Percentiles rank a stretch among this genome's conserved stretches.
These are phyloP conservation scores for Globisporangium radiosum DNA, from an alignment of 352 stramenopile genomes.

Conservation along the genomic window DNA sequence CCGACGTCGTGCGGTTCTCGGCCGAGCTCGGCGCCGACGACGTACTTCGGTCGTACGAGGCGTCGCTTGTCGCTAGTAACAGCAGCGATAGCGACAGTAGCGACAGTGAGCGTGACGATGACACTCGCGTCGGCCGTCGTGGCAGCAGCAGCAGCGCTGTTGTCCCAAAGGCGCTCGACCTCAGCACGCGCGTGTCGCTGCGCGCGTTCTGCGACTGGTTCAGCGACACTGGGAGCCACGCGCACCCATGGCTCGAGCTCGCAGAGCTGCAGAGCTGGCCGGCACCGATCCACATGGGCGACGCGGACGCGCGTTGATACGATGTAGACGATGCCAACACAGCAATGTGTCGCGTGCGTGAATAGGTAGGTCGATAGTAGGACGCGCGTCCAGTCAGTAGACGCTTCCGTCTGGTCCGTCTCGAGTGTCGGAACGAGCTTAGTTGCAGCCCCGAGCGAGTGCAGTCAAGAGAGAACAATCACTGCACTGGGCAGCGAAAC, in stretches of 20 bases:
- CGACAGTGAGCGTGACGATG: slow-evolving; percentile 15
- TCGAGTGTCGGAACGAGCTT: too few species aligned
- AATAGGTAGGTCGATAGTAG: too few species aligned
- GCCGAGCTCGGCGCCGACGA: slow-evolving; percentile 58
- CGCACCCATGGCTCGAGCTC: slow-evolving; percentile 76
- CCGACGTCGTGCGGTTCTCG: slow-evolving; percentile 64
- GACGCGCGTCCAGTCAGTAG: too few species aligned
- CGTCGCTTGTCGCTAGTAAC: slow-evolving; percentile 7
- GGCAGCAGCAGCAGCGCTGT: not conserved
- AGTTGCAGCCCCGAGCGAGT: too few species aligned
- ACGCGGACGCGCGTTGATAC: slow-evolving; percentile 3
- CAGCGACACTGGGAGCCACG: slow-evolving; percentile 49
- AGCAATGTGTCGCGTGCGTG: too few species aligned
- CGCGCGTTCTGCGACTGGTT: slow-evolving; percentile 77
- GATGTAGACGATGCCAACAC: too few species aligned
- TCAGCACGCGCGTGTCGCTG: slow-evolving; percentile 40
- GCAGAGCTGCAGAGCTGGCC: slow-evolving; percentile 76
- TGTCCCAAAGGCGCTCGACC: slow-evolving; percentile 20
- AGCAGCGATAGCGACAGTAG: slow-evolving; percentile 7
- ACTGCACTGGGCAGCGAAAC: too few species aligned
- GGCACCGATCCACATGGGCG: slow-evolving; percentile 59
- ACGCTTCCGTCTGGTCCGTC: too few species aligned
- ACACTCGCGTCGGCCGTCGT: slow-evolving; percentile 7
- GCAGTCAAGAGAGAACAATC: too few species aligned
- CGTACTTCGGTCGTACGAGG: slow-evolving; percentile 54